Conservation (phyloP, 306 rosid genomes). For the Bauhinia variegata region DNA sequence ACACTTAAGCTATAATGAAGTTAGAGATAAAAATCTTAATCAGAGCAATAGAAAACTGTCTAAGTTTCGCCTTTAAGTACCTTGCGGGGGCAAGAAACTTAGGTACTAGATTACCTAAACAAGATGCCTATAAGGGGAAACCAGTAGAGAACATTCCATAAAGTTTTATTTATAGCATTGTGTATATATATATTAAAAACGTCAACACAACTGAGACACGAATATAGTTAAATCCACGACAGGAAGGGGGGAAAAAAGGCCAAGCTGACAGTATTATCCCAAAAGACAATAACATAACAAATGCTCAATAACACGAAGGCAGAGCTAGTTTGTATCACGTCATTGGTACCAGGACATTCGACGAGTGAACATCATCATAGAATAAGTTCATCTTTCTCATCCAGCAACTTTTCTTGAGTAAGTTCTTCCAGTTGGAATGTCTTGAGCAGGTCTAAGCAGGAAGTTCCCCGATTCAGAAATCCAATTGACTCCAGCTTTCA, state of each 20-base stretch:
- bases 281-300: conserved; percentile 9
- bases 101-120: too few relatives aligned
- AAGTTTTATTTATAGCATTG: too few relatives aligned
- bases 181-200: not conserved
- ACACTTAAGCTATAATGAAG: too few relatives aligned
- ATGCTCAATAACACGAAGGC: not conserved
- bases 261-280: conserved; percentile 23
- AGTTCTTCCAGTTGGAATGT: conserved; percentile 61
- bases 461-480: conserved; percentile 63
- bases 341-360: too few relatives aligned
- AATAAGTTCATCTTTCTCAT: conserved; percentile 35
- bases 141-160: too few relatives aligned
- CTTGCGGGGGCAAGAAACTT: too few relatives aligned
- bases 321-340: not conserved
- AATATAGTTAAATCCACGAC: too few relatives aligned
- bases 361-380: not conserved
- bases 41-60: too few relatives aligned
- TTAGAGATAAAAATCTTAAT: too few relatives aligned
- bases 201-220: conserved; percentile 4
- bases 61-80: too few relatives aligned
- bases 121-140: too few relatives aligned
- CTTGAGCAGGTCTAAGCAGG: conserved; percentile 61
- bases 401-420: conserved; percentile 78
- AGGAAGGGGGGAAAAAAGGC: not conserved
- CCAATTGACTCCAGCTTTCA: conserved; percentile 93